phyloP scores from a whole-genome alignment of 768 basidiomycete genomes.

The Termitomyces sp. region DNA sequence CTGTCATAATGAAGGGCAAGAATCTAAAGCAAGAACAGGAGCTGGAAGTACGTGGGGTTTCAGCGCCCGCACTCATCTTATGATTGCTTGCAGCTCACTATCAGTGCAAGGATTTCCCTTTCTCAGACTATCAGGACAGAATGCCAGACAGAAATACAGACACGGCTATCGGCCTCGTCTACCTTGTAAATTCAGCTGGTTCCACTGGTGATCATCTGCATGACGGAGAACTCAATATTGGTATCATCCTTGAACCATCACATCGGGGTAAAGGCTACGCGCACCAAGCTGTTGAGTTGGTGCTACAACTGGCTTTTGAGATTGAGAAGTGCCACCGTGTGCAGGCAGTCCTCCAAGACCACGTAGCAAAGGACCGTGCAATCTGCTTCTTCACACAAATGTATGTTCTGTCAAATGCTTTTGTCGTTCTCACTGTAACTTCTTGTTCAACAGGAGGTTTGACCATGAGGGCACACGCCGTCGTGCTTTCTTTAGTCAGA shows the following conservation, averaged over 20 bases:
- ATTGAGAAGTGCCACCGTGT: constrained; percentile 42
- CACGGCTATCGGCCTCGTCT: constrained; percentile 35
- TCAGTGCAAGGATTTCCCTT: neutral
- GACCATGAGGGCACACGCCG: constrained; percentile 58
- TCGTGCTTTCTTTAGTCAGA: constrained; percentile 41
- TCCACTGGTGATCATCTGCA: constrained; percentile 23
- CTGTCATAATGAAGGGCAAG: constrained; percentile 24
- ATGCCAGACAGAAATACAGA: neutral
- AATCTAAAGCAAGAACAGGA: neutral
- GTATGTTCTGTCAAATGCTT: constrained; percentile 14
- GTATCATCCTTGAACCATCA: constrained; percentile 37
- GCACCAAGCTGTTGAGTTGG: constrained; percentile 36
- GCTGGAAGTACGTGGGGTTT: neutral
- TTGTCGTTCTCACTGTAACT: neutral
- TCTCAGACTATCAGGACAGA: neutral
- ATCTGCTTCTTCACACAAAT: constrained; percentile 43
- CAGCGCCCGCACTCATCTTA: neutral
- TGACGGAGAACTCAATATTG: constrained; percentile 45
- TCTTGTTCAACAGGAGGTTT: constrained; percentile 39
- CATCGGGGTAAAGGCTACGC: constrained; percentile 39
- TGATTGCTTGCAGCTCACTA: neutral
- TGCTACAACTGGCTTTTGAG: constrained; percentile 42
- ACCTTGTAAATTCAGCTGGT: constrained; percentile 27
- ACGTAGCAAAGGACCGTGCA: constrained; percentile 34
- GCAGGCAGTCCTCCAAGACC: constrained; percentile 44